Evolutionary conservation across 2,329 filamentous ascomycete genomes (phyloP), one percentile per base, ranked within the genome.

Genomic region (Aspergillus quadricinctus): DNA sequence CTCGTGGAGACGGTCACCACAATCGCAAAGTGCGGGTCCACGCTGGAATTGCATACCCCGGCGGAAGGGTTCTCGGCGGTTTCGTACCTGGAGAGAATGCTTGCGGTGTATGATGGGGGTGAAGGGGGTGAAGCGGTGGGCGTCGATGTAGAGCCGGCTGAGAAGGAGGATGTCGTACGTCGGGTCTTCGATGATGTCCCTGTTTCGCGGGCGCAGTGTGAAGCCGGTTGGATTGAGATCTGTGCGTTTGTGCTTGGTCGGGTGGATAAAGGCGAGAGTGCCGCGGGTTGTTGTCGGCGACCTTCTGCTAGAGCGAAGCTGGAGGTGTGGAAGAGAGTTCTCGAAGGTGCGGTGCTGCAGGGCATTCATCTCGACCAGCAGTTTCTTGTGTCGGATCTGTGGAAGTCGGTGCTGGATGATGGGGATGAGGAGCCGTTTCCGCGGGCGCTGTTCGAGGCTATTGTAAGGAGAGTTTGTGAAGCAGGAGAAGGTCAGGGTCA

Each of bases 121-220:
- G 57, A 45, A 5, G 62, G 59, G 3, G 65, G 64, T 43, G 63
- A 49, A 21, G 61, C 64, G 31, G 59, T 50, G 23, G 62, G 64
- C 55, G 19, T 62, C 29, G 41, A 50, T 19, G 60, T 66, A 55
- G 61, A 58, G 10, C 61, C 56, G 7, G 48, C 49, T 49, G 65
- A 67, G 69, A 69, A 50, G 63, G 65, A 52, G 59, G 49, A 25
- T 27, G 68, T 69, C 28, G 78, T 77, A 57, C 62, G 68, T 4
- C 57, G 66, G 41, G 56, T 83, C 2, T 80, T 82, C 59, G 68
- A 67, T 9, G 72, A 83, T 64, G 73, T 83, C 3, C 82, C 83
- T 2, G 67, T 83, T 21, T 84, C 81, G 19, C 63, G 76, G 17
- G 74, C 65, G 5, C 78, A 85, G 63, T 84, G 81, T 60, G 72